phyloP scores from a whole-genome alignment of 1,284 basidiomycete species.

The Tylopilus sp. region DNA sequence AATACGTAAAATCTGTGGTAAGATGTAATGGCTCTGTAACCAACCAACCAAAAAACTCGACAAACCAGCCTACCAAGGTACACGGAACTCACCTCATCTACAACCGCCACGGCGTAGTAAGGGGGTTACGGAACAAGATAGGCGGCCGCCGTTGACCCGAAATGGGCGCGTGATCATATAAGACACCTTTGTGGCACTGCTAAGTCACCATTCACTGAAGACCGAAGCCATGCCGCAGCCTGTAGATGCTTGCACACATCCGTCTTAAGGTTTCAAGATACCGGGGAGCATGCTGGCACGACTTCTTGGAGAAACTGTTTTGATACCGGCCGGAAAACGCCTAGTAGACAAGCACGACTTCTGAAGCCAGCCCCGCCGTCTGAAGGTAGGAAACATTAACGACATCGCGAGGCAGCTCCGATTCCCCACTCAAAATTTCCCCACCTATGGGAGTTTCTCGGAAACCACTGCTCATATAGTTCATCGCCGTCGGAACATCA shows the following conservation, averaged over 20 bases:
- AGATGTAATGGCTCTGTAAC: neutral
- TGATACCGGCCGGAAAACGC: neutral
- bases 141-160: neutral
- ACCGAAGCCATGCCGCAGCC: neutral
- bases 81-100: neutral
- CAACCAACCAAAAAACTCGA: neutral
- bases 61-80: neutral
- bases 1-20: neutral
- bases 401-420: no score
- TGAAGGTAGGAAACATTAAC: no score
- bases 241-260: neutral
- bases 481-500: no score
- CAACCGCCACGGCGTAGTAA: neutral
- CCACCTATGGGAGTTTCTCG: neutral
- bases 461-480: neutral
- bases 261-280: neutral
- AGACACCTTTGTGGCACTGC: neutral
- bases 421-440: no score
- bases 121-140: neutral
- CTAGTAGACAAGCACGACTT: neutral
- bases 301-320: neutral
- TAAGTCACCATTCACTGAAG: neutral
- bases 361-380: neutral
- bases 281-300: neutral
- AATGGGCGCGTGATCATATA: neutral